Evolutionary conservation across 345 rosid species (phyloP).

Genomic region (Bruguiera sexangula): DNA sequence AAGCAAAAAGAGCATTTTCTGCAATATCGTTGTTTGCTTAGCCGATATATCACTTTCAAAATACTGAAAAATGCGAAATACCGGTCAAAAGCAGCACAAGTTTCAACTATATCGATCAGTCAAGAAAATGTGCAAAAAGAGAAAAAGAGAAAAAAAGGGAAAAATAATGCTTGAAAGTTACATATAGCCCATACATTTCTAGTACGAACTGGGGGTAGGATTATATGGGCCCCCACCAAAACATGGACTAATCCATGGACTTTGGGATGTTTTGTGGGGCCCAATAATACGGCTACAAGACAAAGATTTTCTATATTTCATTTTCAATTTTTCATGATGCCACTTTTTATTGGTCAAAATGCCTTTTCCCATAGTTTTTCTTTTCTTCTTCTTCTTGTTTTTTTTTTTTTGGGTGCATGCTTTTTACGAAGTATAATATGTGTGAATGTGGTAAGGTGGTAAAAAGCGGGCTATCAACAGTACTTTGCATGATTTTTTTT

Average conservation of each 20-base stretch:
- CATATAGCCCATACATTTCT: neutral
- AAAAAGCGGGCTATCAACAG: slow-evolving; percentile 10
- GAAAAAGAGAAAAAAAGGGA: too few species aligned
- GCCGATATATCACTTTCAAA: too few species aligned
- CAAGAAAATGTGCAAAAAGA: too few species aligned
- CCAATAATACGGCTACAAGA: slow-evolving; percentile 39
- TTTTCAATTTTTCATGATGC: slow-evolving; percentile 5
- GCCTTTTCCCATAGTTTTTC: neutral
- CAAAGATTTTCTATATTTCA: slow-evolving; percentile 32
- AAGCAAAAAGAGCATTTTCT: too few species aligned
- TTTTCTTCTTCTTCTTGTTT: too few species aligned
- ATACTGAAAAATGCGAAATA: too few species aligned
- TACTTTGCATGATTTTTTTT: neutral
- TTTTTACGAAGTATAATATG: slow-evolving; percentile 21
- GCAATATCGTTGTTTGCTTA: too few species aligned
- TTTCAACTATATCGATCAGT: too few species aligned
- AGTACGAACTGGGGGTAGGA: slow-evolving; percentile 17
- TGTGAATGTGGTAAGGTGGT: slow-evolving; percentile 26
- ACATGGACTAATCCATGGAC: slow-evolving; percentile 22
- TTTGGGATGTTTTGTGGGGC: slow-evolving; percentile 9
- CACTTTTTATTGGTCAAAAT: slow-evolving; percentile 26
- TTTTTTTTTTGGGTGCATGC: too few species aligned
- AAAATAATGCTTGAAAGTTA: slow-evolving; percentile 1
- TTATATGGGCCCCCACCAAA: slow-evolving; percentile 19
- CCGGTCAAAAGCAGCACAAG: too few species aligned